These are phyloP conservation scores for Sarocladiaceae sp. DNA, from an alignment of 2,329 filamentous ascomycete genomes.

Conservation along the genomic window DNA sequence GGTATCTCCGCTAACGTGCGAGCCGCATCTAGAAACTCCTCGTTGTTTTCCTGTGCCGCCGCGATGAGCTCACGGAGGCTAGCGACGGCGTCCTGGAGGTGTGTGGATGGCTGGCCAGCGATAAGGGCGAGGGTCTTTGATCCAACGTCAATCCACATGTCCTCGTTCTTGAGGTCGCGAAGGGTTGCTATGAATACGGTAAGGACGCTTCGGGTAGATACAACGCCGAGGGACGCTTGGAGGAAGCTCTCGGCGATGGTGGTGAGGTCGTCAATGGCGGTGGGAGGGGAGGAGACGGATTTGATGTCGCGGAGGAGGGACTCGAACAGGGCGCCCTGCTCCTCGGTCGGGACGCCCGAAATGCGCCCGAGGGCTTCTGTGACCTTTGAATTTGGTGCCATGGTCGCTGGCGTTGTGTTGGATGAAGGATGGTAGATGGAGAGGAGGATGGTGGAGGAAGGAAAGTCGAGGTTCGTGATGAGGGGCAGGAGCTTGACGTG, in stretches of 20 bases:
- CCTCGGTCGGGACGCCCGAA: constrained; percentile 16
- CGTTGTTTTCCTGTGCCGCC: constrained; percentile 72
- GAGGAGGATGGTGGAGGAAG: neutral
- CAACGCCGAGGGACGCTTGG: constrained; percentile 63
- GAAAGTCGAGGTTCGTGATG: neutral
- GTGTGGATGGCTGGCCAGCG: constrained; percentile 54
- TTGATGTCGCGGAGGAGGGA: constrained; percentile 38
- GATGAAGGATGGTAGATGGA: neutral
- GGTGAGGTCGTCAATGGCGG: constrained; percentile 51
- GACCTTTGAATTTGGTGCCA: constrained; percentile 35
- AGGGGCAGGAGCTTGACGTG: neutral
- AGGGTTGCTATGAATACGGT: constrained; percentile 60
- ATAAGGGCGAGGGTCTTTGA: constrained; percentile 65
- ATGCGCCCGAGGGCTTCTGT: constrained; percentile 33
- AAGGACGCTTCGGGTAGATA: constrained; percentile 67
- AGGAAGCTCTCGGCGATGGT: constrained; percentile 63
- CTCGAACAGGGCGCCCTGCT: constrained; percentile 36
- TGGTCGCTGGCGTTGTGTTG: constrained; percentile 15
- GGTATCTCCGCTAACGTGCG: constrained; percentile 75
- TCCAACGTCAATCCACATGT: constrained; percentile 70
- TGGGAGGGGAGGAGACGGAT: constrained; percentile 31
- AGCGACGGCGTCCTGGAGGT: constrained; percentile 73
- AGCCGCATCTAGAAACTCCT: constrained; percentile 76
- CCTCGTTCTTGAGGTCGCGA: constrained; percentile 50
- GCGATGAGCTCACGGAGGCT: constrained; percentile 75